Conservation (phyloP, 495 filamentous ascomycete species). For the Neurospora sublineolata region DNA sequence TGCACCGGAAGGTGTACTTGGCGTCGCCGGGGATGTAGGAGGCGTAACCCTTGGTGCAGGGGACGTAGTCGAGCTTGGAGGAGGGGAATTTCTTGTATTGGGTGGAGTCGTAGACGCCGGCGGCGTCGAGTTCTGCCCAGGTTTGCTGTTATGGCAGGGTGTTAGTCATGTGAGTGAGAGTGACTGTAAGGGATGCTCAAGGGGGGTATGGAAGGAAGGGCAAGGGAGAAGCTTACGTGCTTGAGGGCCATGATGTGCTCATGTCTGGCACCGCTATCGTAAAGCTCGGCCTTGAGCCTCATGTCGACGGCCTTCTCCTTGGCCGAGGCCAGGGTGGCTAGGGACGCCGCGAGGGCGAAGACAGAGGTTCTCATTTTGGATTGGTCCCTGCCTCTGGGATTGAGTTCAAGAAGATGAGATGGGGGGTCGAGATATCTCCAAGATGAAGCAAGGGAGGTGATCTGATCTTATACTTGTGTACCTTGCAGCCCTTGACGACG, state of each 20-base stretch:
- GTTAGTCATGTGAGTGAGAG: neutral
- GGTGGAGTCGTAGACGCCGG: constrained; percentile 26
- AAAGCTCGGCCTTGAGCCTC: constrained; percentile 20
- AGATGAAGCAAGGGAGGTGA: neutral
- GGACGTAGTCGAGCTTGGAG: constrained; percentile 12
- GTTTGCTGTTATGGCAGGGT: constrained; percentile 8
- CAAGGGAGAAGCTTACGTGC: no score
- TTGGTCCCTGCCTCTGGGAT: neutral
- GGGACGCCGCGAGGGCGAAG: constrained; percentile 23
- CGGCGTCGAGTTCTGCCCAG: constrained; percentile 23
- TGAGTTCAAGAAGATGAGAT: neutral
- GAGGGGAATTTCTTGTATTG: constrained; percentile 23
- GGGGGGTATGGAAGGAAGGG: neutral
- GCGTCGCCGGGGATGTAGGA: constrained; percentile 30
- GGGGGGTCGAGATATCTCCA: neutral
- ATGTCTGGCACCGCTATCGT: constrained; percentile 35
- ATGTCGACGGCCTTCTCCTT: constrained; percentile 23
- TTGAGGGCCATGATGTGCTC: constrained; percentile 36
- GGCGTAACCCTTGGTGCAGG: constrained; percentile 38
- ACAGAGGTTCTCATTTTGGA: neutral
- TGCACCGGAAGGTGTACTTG: constrained; percentile 40
- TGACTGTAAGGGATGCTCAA: neutral
- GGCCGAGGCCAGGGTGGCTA: constrained; percentile 19
- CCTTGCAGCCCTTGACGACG: neutral
- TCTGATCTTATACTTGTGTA: neutral